A percentile compares a stretch with the other conserved stretches of the same genome.
These are phyloP conservation scores for Sinapis alba DNA, from an alignment of 441 rosid genomes.

Conservation along the genomic window DNA sequence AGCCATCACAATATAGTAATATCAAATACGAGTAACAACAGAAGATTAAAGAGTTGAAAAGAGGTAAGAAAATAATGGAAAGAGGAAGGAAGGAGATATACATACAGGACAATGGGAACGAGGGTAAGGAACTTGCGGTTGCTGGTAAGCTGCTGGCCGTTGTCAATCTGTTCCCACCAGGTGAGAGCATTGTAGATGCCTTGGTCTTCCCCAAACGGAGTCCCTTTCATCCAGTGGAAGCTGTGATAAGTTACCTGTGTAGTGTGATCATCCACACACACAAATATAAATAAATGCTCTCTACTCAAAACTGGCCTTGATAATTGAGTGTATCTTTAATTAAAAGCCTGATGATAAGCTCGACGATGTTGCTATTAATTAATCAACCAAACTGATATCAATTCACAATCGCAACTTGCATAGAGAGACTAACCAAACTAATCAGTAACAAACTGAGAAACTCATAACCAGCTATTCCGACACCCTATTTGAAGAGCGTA, in stretches of 20 bases:
- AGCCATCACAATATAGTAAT: not conserved
- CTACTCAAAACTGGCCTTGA: not conserved
- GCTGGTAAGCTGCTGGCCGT: conserved; percentile 85
- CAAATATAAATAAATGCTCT: not conserved
- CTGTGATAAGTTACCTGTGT: conserved; percentile 81
- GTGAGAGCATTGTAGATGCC: conserved; percentile 88
- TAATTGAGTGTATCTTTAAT: not conserved
- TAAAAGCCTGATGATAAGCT: no score
- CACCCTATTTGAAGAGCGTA: not conserved
- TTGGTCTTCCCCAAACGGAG: conserved; percentile 93
- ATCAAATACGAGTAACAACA: conserved; percentile 4
- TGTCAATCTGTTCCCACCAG: conserved; percentile 98
- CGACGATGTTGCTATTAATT: not conserved
- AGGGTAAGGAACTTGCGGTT: conserved; percentile 87
- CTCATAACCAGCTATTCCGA: not conserved
- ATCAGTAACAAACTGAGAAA: not conserved
- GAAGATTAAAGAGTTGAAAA: not conserved
- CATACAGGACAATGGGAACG: conserved; percentile 91
- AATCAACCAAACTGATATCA: not conserved
- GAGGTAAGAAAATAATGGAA: not conserved
- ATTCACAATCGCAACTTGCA: not conserved
- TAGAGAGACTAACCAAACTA: not conserved
- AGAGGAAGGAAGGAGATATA: no score
- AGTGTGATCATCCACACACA: not conserved
- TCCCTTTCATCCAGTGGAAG: conserved; percentile 98